Evolutionary conservation across 2,329 filamentous ascomycete genomes (phyloP).

Genomic region (Xylaria sp.): DNA sequence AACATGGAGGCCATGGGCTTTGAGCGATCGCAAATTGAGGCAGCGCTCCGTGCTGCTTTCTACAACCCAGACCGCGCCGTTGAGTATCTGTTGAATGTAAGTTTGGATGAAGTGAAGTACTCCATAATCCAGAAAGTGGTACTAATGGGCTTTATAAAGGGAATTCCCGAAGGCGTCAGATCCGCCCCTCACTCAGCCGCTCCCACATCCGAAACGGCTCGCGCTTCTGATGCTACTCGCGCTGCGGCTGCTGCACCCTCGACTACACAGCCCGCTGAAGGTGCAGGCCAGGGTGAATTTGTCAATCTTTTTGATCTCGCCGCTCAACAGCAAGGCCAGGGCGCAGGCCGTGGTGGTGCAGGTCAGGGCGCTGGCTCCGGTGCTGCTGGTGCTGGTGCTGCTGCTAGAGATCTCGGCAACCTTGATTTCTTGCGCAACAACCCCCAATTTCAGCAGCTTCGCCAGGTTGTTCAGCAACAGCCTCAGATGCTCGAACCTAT

Average conservation of each 20-base stretch:
- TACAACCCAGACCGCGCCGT: constrained; percentile 97
- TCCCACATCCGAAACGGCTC: constrained; percentile 17
- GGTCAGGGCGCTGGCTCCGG: constrained; percentile 32
- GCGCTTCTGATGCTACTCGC: constrained; percentile 27
- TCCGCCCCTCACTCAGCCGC: constrained; percentile 53
- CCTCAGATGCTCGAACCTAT: constrained; percentile 98
- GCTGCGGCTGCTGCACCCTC: constrained; percentile 41
- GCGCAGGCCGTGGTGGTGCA: constrained; percentile 39
- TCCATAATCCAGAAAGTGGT: not conserved
- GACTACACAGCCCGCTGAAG: constrained; percentile 36
- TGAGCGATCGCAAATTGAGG: constrained; percentile 77
- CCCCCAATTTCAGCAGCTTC: constrained; percentile 94
- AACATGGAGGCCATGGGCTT: constrained; percentile 99
- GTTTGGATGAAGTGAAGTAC: constrained; percentile 30
- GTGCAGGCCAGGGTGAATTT: constrained; percentile 44
- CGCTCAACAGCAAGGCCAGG: constrained; percentile 60
- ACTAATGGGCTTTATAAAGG: constrained; percentile 45
- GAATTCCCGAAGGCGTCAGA: constrained; percentile 80
- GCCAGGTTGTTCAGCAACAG: constrained; percentile 94
- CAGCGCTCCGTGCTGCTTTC: constrained; percentile 92
- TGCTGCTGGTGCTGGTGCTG: constrained; percentile 41
- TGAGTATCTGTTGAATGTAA: constrained; percentile 84
- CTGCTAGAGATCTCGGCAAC: constrained; percentile 57
- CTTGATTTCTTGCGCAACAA: constrained; percentile 94
- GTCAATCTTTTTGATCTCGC: constrained; percentile 93